phyloP scores from a whole-genome alignment of 768 basidiomycete genomes.

The Favolaschia claudopus region DNA sequence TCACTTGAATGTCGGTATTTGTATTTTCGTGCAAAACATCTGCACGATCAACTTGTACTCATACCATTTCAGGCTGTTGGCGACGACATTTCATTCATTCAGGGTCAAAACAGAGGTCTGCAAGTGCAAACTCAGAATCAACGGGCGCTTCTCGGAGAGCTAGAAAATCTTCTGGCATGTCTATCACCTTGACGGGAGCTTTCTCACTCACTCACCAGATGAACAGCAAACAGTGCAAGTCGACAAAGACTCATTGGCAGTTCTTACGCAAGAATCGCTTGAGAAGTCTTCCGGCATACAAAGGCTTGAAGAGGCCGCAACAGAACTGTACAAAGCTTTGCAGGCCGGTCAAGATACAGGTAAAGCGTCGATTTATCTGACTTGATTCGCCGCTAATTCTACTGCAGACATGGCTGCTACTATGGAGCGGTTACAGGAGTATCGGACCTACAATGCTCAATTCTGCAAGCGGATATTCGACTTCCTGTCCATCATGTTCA shows the following conservation, averaged over 20 bases:
- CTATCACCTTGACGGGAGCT: no score
- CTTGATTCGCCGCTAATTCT: slow-evolving; percentile 18
- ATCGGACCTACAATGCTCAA: slow-evolving; percentile 86
- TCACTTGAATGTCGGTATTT: slow-evolving; percentile 82
- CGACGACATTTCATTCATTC: slow-evolving; percentile 95
- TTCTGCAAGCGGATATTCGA: slow-evolving; percentile 94
- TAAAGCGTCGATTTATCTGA: slow-evolving; percentile 37
- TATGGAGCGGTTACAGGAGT: slow-evolving; percentile 91
- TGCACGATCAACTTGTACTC: no score
- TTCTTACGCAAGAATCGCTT: slow-evolving; percentile 88
- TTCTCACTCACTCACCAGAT: background rate
- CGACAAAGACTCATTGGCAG: slow-evolving; percentile 74
- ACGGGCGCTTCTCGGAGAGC: slow-evolving; percentile 79
- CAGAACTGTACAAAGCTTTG: slow-evolving; percentile 93
- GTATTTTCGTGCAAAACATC: background rate
- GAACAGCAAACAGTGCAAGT: slow-evolving; percentile 93
- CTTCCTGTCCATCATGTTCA: slow-evolving; percentile 91
- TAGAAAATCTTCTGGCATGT: slow-evolving; percentile 85
- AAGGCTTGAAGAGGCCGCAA: slow-evolving; percentile 80
- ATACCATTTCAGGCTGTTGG: slow-evolving; percentile 73
- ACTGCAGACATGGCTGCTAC: slow-evolving; percentile 92
- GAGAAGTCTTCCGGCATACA: slow-evolving; percentile 81
- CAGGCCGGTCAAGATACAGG: slow-evolving; percentile 91
- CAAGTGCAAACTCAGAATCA: slow-evolving; percentile 99
- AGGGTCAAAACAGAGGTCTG: slow-evolving; percentile 94